Base-by-base conservation (phyloP, 2,329 filamentous ascomycete species). In the Chrysosporium keratinophilum region DNA sequence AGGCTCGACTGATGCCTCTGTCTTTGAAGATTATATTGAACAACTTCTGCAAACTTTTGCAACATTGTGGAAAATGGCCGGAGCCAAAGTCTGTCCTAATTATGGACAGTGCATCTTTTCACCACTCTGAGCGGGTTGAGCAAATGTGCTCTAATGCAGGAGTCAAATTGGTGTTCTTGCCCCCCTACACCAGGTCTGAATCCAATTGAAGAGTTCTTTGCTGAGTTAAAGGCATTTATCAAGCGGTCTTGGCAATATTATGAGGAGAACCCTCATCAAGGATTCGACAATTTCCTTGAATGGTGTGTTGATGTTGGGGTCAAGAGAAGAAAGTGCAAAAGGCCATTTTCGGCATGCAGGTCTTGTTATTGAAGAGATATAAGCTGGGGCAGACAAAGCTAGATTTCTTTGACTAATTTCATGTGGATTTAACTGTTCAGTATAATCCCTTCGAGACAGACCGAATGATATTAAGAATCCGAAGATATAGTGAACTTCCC, bases 171-270 rank as follows among this genome's bases (percentile, higher is more conserved):
- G 19, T 53, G 23, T 47, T 39, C 33, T 31, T 53, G 12, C 52
- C 54, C 17, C 37, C 28, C 19, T 42, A 39, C 33, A 14, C 44
- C 41, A 23, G 34, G 46, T 37, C 56, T 69, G 15, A 69, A 69
- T 57, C 66, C 65, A 31, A 68, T 70, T 52, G 61, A 69, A 57
- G 63, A 69, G 55, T 65, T 66, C 55, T 71, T 70, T 59, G 57
- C 63, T 19, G 65, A 67, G 54, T 55, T 70, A 7, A 71, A 71
- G 55, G 60, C 58, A 6, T 68, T 64, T 51, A 65, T 70, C 31
- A 65, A 65, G 55, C 61, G 59, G 55, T 59, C 63, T 40, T 67
- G 60, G 61, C 52, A 58, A 42, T 41, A 50, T n/a, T 62, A 57
- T 52, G 43, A 58, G 56, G 49, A 60, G 45, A 52, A 58, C 45